These are phyloP conservation scores for Starmerella stellata DNA, from an alignment of 805 yeast genomes.

Conservation along the genomic window DNA sequence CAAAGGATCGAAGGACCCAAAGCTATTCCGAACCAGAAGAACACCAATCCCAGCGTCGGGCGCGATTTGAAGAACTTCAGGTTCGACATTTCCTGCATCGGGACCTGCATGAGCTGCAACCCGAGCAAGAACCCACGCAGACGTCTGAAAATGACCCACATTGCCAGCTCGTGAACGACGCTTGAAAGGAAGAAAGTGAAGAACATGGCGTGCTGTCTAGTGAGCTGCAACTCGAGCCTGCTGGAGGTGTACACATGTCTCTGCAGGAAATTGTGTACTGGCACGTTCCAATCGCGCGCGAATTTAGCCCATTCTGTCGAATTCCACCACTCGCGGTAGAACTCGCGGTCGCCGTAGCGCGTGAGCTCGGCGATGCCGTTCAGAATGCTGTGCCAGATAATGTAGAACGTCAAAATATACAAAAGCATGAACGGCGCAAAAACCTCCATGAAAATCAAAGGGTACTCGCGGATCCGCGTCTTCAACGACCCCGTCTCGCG, in stretches of 20 bases:
- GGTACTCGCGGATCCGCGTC: conserved; percentile 32
- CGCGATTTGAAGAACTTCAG: conserved; percentile 38
- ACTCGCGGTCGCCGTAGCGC: conserved; percentile 71
- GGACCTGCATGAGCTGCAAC: conserved; percentile 78
- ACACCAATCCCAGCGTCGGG: conserved; percentile 51
- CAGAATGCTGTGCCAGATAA: conserved; percentile 90
- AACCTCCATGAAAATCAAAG: conserved; percentile 47
- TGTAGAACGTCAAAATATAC: conserved; percentile 61
- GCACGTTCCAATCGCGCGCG: conserved; percentile 84
- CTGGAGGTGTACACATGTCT: conserved; percentile 91
- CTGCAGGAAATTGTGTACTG: conserved; percentile 74
- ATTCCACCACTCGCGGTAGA: conserved; percentile 97
- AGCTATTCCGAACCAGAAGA: conserved; percentile 85
- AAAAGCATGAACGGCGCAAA: conserved; percentile 63
- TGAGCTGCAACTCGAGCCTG: conserved; percentile 52
- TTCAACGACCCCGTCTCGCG: conserved; percentile 30
- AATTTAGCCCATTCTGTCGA: conserved; percentile 85
- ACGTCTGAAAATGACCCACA: conserved; percentile 70
- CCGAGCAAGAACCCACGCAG: conserved; percentile 62
- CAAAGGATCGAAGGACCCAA: conserved; percentile 81
- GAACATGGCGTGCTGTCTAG: conserved; percentile 51
- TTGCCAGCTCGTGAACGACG: conserved; percentile 73
- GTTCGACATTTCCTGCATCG: conserved; percentile 48
- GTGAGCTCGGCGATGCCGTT: conserved; percentile 82
- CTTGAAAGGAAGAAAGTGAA: conserved; percentile 47